Conservation (phyloP, 371 early-diverging fungal species). For the Lichtheimia ramosa region DNA sequence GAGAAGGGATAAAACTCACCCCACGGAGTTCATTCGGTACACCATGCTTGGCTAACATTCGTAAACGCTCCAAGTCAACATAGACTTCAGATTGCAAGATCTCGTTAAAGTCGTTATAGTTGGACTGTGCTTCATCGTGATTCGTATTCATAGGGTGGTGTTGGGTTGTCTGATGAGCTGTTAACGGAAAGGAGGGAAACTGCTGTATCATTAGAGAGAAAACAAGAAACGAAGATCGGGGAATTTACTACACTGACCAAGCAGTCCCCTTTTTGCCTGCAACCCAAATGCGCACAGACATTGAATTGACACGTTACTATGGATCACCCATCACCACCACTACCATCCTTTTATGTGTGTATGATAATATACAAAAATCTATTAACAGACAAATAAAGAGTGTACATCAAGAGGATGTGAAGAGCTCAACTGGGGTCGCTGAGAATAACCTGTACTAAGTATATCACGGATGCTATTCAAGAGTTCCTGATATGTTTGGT, state of each 20-base stretch:
- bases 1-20: constrained; percentile 46
- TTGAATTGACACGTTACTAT: too few species aligned
- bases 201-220: background rate
- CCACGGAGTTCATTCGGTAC: constrained; percentile 82
- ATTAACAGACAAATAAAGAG: constrained; percentile 50
- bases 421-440: constrained; percentile 81
- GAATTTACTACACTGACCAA: too few species aligned
- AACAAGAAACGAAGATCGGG: background rate
- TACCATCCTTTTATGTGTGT: too few species aligned
- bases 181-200: background rate
- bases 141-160: constrained; percentile 16
- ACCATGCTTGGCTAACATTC: constrained; percentile 82
- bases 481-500: constrained; percentile 74
- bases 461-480: constrained; percentile 75
- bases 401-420: constrained; percentile 81
- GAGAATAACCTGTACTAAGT: constrained; percentile 70
- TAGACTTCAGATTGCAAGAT: constrained; percentile 85
- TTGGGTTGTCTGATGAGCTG: background rate
- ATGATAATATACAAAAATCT: too few species aligned
- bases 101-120: constrained; percentile 75
- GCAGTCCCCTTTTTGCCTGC: too few species aligned
- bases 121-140: constrained; percentile 44
- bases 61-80: constrained; percentile 83
- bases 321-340: too few species aligned
- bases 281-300: too few species aligned